These are phyloP conservation scores for Penicillium sp. DNA, from an alignment of 2,329 filamentous ascomycete genomes.

Conservation along the genomic window DNA sequence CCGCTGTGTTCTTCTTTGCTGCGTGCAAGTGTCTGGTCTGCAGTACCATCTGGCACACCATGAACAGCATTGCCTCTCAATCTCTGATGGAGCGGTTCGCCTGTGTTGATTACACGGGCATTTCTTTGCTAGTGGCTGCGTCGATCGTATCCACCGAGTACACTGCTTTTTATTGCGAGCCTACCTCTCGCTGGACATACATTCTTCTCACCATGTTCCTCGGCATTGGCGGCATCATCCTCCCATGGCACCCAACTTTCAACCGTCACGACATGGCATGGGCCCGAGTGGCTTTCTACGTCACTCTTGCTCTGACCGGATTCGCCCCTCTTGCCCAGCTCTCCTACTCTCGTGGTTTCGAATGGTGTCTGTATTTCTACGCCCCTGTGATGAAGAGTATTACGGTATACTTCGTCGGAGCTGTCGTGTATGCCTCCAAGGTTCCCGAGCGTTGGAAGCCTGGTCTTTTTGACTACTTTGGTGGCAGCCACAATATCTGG, in stretches of 20 bases:
- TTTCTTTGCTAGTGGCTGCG: conserved; percentile 86
- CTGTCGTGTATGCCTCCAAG: conserved; percentile 86
- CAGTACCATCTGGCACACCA: conserved; percentile 97
- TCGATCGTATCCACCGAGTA: conserved; percentile 99
- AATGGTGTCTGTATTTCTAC: conserved; percentile 88
- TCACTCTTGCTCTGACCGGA: conserved; percentile 82
- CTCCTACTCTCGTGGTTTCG: conserved; percentile 72
- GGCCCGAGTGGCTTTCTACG: conserved; percentile 88
- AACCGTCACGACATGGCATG: conserved; percentile 92
- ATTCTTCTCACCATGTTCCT: conserved; percentile 79
- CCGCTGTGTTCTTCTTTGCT: conserved; percentile 92
- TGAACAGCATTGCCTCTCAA: conserved; percentile 94
- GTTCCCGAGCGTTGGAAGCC: conserved; percentile 91
- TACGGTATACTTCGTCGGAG: conserved; percentile 81
- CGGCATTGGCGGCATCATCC: conserved; percentile 82
- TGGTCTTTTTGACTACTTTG: conserved; percentile 91
- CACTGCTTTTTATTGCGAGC: conserved; percentile 98
- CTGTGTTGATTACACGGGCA: conserved; percentile 97
- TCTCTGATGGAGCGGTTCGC: conserved; percentile 91
- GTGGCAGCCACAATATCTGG: conserved; percentile 97
- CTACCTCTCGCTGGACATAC: conserved; percentile 81
- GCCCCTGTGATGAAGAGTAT: conserved; percentile 83
- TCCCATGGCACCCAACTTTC: conserved; percentile 96
- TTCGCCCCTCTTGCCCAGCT: conserved; percentile 89
- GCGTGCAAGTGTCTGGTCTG: conserved; percentile 94